Conservation (phyloP, 805 yeast genomes). For the Pichia scutulata region DNA sequence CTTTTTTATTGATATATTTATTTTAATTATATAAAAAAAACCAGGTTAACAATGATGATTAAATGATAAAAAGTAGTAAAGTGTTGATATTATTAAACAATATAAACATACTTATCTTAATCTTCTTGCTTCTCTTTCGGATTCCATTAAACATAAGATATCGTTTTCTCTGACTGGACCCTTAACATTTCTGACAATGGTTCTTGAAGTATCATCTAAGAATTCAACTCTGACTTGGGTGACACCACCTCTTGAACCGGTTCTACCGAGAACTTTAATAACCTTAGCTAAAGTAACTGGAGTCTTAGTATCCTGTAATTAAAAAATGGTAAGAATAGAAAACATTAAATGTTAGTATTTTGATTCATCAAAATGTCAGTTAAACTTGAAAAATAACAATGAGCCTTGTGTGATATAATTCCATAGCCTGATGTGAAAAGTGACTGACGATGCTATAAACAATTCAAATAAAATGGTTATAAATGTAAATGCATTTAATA, state of each 20-base stretch:
- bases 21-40: too few species aligned
- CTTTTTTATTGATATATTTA: neutral
- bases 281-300: constrained; percentile 99
- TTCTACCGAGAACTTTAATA: constrained; percentile 98
- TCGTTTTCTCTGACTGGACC: constrained; percentile 98
- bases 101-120: constrained; percentile 48
- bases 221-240: constrained; percentile 97
- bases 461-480: neutral
- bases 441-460: too few species aligned
- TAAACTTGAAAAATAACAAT: too few species aligned
- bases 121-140: constrained; percentile 99
- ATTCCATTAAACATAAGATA: constrained; percentile 98
- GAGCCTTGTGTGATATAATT: neutral
- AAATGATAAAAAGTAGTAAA: neutral
- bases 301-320: constrained; percentile 51
- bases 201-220: constrained; percentile 91
- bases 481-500: too few species aligned
- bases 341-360: neutral
- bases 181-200: constrained; percentile 94
- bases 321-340: neutral
- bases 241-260: constrained; percentile 99
- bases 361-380: neutral
- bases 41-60: constrained; percentile 6
- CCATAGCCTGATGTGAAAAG: too few species aligned
- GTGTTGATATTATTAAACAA: neutral